phyloP scores from a whole-genome alignment of 495 filamentous ascomycete genomes.

The Parmelia sp. region DNA sequence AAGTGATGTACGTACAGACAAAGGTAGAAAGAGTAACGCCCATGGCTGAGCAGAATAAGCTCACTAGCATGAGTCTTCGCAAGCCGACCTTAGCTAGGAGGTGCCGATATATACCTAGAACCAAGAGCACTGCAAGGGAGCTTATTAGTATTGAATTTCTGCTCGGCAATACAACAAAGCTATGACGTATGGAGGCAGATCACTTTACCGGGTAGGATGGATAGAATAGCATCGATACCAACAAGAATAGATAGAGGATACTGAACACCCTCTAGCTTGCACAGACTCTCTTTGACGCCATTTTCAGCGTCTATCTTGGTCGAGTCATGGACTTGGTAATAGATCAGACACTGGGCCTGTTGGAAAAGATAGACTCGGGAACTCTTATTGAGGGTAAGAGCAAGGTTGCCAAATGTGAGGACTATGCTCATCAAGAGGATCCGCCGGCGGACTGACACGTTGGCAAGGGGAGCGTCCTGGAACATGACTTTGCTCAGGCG shows the following conservation, averaged over 20 bases:
- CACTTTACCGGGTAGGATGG: no score
- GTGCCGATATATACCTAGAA: not conserved
- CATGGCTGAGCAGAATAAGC: not conserved
- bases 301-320: constrained; percentile 1
- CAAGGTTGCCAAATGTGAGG: constrained; percentile 12
- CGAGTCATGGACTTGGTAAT: constrained; percentile 9
- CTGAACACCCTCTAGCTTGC: no score
- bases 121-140: not conserved
- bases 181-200: not conserved
- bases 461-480: not conserved
- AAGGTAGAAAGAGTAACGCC: not conserved
- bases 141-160: not conserved
- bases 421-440: constrained; percentile 15
- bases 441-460: constrained; percentile 2
- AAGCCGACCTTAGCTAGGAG: not conserved
- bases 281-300: no score
- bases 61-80: not conserved
- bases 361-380: constrained; percentile 17
- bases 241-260: no score
- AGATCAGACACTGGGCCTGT: constrained; percentile 12
- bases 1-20: not conserved
- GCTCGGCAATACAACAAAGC: not conserved
- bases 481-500: not conserved
- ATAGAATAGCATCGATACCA: no score
- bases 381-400: constrained; percentile 1